These are phyloP conservation scores for Penicillium arizonense DNA, from an alignment of 495 filamentous ascomycete species.

Conservation along the genomic window DNA sequence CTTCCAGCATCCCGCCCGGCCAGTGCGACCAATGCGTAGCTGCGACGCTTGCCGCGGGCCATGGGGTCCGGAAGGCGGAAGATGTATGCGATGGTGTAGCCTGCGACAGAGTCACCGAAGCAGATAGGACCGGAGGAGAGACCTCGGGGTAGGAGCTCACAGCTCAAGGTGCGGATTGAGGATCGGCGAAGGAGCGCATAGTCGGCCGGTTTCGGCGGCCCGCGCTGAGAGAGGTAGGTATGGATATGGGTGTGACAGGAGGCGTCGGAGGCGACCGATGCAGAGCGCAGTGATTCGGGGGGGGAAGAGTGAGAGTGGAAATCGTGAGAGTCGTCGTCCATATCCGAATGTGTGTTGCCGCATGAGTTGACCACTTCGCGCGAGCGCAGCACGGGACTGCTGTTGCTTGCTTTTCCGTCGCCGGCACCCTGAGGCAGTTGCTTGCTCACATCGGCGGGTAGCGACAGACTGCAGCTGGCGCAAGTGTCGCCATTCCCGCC, in stretches of 20 bases:
- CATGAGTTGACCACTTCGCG: slow-evolving; percentile 48
- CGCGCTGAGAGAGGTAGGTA: slow-evolving; percentile 83
- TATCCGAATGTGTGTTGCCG: slow-evolving; percentile 39
- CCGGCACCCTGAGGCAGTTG: slow-evolving; percentile 52
- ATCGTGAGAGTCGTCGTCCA: slow-evolving; percentile 37
- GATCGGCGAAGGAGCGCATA: slow-evolving; percentile 83
- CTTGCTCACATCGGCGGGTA: slow-evolving; percentile 54
- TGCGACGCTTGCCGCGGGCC: slow-evolving; percentile 80
- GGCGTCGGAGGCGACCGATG: slow-evolving; percentile 44
- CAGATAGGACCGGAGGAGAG: slow-evolving; percentile 76
- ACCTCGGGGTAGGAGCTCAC: slow-evolving; percentile 78
- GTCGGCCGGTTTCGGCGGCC: slow-evolving; percentile 69
- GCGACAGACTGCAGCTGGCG: slow-evolving; percentile 56
- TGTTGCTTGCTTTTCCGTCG: slow-evolving; percentile 50
- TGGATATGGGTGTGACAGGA: slow-evolving; percentile 74
- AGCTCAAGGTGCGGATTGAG: slow-evolving; percentile 81
- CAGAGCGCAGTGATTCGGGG: slow-evolving; percentile 44
- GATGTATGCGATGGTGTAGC: slow-evolving; percentile 90
- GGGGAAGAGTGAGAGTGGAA: slow-evolving; percentile 38
- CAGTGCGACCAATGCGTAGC: slow-evolving; percentile 86
- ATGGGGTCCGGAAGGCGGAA: slow-evolving; percentile 87
- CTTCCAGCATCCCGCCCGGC: slow-evolving; percentile 66
- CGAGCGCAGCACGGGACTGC: slow-evolving; percentile 58
- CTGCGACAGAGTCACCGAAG: slow-evolving; percentile 78
- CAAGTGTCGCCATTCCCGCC: slow-evolving; percentile 49